Evolutionary conservation across 306 rosid genomes (phyloP), one percentile per base, ranked within the genome.

Genomic region (Sicyos baderoa): DNA sequence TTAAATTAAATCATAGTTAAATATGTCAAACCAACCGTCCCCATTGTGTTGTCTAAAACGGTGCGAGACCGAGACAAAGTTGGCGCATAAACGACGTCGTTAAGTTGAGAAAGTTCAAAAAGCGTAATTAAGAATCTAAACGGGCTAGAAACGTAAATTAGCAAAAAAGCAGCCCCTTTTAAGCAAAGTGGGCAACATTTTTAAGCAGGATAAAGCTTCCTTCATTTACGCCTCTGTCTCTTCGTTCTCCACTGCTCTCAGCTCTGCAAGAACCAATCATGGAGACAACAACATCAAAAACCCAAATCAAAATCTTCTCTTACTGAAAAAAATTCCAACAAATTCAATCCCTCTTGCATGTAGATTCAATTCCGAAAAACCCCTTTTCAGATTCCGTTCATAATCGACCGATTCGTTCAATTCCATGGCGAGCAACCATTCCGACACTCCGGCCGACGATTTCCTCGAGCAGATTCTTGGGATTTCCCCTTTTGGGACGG

Each of bases 391-490:
- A 11, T 57, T 57, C 42, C 13, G 9, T 47, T 48, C 54, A 5
- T 5, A 44, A 29, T 7, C 9, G 44, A 45, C 42, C 53, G 52
- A 63, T 63, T 42, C 53, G 4, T 12, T 45, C 40, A 65, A 6
- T 65, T 65, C 40, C 54, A 93, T 93, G 99, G 89, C 97, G 13
- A 90, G 84, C 76, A 89, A 86, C 61, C 86, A 91, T 16, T 85
- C 96, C 16, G 91, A 90, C 14, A 72, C 95, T 5, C 78, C 86
- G 32, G 72, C 85, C 74, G 99, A 93, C 65, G 99, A 93, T 64
- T 93, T 93, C 83, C 80, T 93, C 8, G 97, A 93, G 55, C 97
- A 93, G 80, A 88, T 93, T 76, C 99, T 93, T 11, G 87, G 96
- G 14, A 81, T 86, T 56, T 85, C 91, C 2, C 73, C 73, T 64